Evolutionary conservation across 2,329 filamentous ascomycete species (phyloP).

Genomic region (Emergomyces pasteurianus): DNA sequence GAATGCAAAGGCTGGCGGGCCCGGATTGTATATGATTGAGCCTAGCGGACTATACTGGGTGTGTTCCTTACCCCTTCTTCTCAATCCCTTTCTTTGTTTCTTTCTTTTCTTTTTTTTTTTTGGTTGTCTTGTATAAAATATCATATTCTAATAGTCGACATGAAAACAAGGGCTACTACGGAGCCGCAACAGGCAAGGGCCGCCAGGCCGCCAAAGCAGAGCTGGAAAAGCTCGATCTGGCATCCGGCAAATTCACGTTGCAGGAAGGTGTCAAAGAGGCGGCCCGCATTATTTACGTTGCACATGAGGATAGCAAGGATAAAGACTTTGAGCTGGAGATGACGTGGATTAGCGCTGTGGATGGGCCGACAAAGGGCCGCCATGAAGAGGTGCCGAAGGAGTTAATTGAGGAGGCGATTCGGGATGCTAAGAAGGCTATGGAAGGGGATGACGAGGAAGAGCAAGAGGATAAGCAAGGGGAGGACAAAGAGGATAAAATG

Average conservation of each 20-base stretch:
- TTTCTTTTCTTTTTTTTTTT: too few species aligned
- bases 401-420: slow-evolving; percentile 81
- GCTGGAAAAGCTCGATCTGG: slow-evolving; percentile 91
- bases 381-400: slow-evolving; percentile 91
- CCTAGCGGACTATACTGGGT: slow-evolving; percentile 93
- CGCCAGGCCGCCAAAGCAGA: slow-evolving; percentile 95
- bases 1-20: slow-evolving; percentile 70
- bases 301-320: slow-evolving; percentile 98
- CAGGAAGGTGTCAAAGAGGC: slow-evolving; percentile 90
- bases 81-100: background rate
- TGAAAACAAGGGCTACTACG: slow-evolving; percentile 69
- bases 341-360: slow-evolving; percentile 84
- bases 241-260: slow-evolving; percentile 62
- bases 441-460: slow-evolving; percentile 77
- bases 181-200: slow-evolving; percentile 92
- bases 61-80: slow-evolving; percentile 16
- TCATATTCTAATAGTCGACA: slow-evolving; percentile 15
- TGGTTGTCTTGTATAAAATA: background rate
- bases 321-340: slow-evolving; percentile 99
- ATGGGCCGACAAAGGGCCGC: slow-evolving; percentile 81
- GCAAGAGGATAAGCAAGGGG: slow-evolving; percentile 50
- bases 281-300: slow-evolving; percentile 90
- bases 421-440: slow-evolving; percentile 77
- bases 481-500: slow-evolving; percentile 65
- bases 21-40: slow-evolving; percentile 97